Base-by-base conservation (phyloP, 768 basidiomycete species). In the Rhodosporidiobolus odoratus region DNA sequence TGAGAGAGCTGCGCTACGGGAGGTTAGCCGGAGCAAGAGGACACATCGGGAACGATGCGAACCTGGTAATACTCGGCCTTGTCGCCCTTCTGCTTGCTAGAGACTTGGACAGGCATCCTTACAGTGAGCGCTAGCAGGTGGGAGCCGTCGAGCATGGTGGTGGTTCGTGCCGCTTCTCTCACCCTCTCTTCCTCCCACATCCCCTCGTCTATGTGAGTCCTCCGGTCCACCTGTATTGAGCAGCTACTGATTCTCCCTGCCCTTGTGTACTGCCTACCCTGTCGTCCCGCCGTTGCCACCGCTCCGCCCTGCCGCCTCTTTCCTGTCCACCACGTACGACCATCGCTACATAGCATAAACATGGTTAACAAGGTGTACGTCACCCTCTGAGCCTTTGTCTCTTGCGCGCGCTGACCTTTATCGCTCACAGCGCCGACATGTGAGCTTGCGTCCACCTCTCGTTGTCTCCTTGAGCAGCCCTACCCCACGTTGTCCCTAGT, bases 1-100 rank as follows among this genome's bases (percentile, higher is more conserved):
- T 91, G 91, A 15, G 88, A 79, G 54, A 92, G 85, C 80, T 91
- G 89, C 21, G 84, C 83, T 80, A 83, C 80, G 48, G 37, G 40
- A 2, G 45, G 34, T 30, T 65, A 21, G n/a, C 17, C 2, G 50
- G 65, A 15, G 32, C 47, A 50, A 58, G 70, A 37, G 34, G 60
- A 27, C 21, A 23, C 48, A 34, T n/a, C 12, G 57, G 25, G 30
- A 71, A 30, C 52, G 41, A 9, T 2, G 35, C 30, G 60, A 32
- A 63, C 52, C 61, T 66, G 69, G 41, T 62, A 71, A 47, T 62
- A 62, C 34, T 62, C 69, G 3, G 45, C 8, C 23, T 38, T 16
- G 41, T 53, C 50, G 23, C 50, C 19, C 32, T 35, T 35, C 12
- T 50, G 12, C 48, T 23, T 10, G 3, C 27, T 8, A 25, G 25